These are phyloP conservation scores for Orbilia ellipsospora DNA, from an alignment of 2,329 filamentous ascomycete species.

Conservation along the genomic window DNA sequence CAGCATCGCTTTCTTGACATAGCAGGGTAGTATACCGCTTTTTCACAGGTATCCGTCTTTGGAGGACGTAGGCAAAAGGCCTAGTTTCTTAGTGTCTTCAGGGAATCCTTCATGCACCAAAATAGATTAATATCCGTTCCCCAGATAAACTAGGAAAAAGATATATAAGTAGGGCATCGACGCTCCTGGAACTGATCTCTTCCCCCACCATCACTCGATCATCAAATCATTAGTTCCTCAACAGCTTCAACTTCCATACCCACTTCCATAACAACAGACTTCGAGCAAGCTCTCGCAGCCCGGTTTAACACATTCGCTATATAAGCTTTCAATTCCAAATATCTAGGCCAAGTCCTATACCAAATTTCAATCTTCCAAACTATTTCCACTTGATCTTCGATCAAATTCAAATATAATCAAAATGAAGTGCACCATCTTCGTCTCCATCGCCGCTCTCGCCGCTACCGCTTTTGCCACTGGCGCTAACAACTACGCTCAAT, in stretches of 20 bases:
- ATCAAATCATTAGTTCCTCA: constrained; percentile 5
- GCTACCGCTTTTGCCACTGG: constrained; percentile 10
- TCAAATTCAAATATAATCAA: constrained; percentile 28
- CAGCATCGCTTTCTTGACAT: constrained; percentile 35
- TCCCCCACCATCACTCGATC: constrained; percentile 46
- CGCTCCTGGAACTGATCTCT: constrained; percentile 16
- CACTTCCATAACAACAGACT: not conserved
- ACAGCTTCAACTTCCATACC: constrained; percentile 1
- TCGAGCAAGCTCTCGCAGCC: constrained; percentile 30
- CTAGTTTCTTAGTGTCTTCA: not conserved
- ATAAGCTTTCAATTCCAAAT: constrained; percentile 13
- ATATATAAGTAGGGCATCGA: constrained; percentile 45
- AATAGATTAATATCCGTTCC: constrained; percentile 45
- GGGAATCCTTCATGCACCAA: constrained; percentile 27
- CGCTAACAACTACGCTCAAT: constrained; percentile 32
- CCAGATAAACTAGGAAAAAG: constrained; percentile 13
- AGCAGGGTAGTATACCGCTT: constrained; percentile 21
- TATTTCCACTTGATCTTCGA: constrained; percentile 8
- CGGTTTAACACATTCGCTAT: constrained; percentile 47
- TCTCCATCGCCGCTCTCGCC: constrained; percentile 17
- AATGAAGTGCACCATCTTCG: constrained; percentile 42
- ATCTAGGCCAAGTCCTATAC: constrained; percentile 15
- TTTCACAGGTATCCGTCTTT: constrained; percentile 17
- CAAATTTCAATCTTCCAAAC: not conserved
- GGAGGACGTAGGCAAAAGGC: constrained; percentile 1